These are phyloP conservation scores for Chalaropsis thielavioides DNA, from an alignment of 2,329 filamentous ascomycete species.

Conservation along the genomic window DNA sequence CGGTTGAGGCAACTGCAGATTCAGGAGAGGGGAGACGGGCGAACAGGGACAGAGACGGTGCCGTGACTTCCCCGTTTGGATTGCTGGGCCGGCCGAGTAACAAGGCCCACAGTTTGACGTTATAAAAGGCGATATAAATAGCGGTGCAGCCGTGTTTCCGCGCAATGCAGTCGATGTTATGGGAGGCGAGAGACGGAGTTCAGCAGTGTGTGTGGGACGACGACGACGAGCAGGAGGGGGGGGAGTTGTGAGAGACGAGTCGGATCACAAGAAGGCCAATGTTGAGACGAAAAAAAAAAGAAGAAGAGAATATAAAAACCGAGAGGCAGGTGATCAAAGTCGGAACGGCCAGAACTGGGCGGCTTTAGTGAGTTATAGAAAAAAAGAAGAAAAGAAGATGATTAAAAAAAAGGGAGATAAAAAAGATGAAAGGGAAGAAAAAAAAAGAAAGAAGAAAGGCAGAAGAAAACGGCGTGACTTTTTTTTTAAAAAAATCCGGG, in stretches of 20 bases:
- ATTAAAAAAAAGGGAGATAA: constrained; percentile 1
- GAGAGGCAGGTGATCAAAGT: constrained; percentile 4
- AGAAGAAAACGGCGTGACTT: not conserved
- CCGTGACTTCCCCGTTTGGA: too few relatives aligned
- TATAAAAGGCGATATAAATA: too few relatives aligned
- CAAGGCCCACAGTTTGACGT: too few relatives aligned
- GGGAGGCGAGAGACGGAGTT: too few relatives aligned
- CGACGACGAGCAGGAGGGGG: too few relatives aligned
- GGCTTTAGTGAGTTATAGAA: not conserved
- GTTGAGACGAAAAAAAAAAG: not conserved
- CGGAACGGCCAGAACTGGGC: not conserved
- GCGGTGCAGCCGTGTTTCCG: too few relatives aligned
- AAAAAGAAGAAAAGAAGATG: not conserved
- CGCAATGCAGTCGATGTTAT: too few relatives aligned
- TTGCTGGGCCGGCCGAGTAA: too few relatives aligned
- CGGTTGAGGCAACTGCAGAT: too few relatives aligned
- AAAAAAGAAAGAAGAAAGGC: not conserved
- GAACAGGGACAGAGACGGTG: too few relatives aligned
- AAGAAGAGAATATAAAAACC: not conserved
- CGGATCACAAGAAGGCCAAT: not conserved
- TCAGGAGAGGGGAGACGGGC: too few relatives aligned
- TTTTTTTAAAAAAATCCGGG: not conserved
- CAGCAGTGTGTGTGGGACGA: too few relatives aligned
- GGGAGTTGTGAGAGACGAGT: not conserved
- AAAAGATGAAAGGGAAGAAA: not conserved